phyloP scores from a whole-genome alignment of 1,284 basidiomycete species.

The Leccinum griseonigrum region DNA sequence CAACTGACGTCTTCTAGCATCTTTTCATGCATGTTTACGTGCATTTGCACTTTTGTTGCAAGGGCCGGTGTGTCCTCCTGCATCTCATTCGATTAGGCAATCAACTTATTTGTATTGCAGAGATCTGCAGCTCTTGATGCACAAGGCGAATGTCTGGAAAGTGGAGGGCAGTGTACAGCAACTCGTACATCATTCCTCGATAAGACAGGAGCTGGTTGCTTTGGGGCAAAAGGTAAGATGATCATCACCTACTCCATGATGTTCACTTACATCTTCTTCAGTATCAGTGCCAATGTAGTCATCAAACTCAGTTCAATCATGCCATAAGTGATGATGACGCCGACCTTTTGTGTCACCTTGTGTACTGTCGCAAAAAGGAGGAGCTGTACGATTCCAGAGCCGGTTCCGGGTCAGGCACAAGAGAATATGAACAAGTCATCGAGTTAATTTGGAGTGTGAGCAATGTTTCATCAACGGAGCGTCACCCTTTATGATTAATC shows the following conservation, averaged over 20 bases:
- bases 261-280: conserved; percentile 2
- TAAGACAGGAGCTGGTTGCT: conserved; percentile 10
- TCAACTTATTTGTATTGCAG: conserved; percentile 3
- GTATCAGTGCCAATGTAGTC: conserved; percentile 10
- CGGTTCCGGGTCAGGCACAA: neutral
- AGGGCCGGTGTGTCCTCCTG: conserved; percentile 2
- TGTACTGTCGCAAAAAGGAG: conserved; percentile 19
- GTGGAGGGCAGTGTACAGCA: conserved; percentile 18
- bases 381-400: conserved; percentile 16
- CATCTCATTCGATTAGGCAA: neutral
- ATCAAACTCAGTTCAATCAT: conserved; percentile 1
- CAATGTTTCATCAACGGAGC: neutral
- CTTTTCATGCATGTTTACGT: conserved; percentile 26
- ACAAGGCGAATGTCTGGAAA: conserved; percentile 12
- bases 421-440: conserved; percentile 18
- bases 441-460: conserved; percentile 28
- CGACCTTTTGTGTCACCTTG: conserved; percentile 21
- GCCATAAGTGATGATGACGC: conserved; percentile 15
- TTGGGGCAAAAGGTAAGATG: conserved; percentile 13
- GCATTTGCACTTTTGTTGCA: conserved; percentile 23
- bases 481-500: neutral
- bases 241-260: neutral
- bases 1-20: conserved; percentile 17
- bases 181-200: conserved; percentile 14
- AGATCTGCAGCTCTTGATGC: conserved; percentile 9